Base-by-base conservation (phyloP, 2,329 filamentous ascomycete genomes). In the Hyphodiscus sp. region DNA sequence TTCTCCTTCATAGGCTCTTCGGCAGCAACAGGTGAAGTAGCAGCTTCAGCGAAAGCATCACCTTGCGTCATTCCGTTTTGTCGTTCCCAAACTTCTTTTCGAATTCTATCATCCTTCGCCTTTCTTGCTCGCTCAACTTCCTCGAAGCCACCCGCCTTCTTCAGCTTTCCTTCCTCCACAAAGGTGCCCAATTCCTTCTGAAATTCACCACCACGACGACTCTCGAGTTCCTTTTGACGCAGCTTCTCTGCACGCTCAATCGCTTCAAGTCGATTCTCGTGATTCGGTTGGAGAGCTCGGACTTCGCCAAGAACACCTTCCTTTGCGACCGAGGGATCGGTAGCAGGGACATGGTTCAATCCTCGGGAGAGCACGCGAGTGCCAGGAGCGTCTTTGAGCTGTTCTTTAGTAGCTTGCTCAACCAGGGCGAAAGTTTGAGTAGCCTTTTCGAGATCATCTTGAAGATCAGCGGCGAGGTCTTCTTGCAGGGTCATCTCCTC, bases 371-470 rank as follows among this genome's bases (percentile, higher is more conserved):
- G 78, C 48, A 67, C 68, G 44, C 77, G 79, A n/a, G 74, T 73
- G 47, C 76, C 70, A 48, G 81, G 80, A 47, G 74, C 80, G 56
- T 87, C 86, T 68, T 95, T 89, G 71, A 95, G 88, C 69, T 99
- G 94, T 72, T 97, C 91, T 73, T 95, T 96, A n/a, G 91, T 97
- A 9, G 94, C 94, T 72, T 97, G 88, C 71, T 99, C 94, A 16
- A 99, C 94, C 0, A 99, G 81, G 20, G 89, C 87, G 67, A 99
- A 96, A 0, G 94, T 97, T 70, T 95, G 87, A 0, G 85, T 84
- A 1, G 92, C 91, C 73, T 97, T 96, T 68, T 97, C 91, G 46
- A 99, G 76, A 73, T 99, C 94, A 66, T 96, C 91, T 65, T 94
- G 85, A 58, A 99, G 74, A 74, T 99, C 94, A 45, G 91, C 83